These are phyloP conservation scores for Rutstroemia sp. DNA, from an alignment of 2,329 filamentous ascomycete genomes.

Conservation along the genomic window DNA sequence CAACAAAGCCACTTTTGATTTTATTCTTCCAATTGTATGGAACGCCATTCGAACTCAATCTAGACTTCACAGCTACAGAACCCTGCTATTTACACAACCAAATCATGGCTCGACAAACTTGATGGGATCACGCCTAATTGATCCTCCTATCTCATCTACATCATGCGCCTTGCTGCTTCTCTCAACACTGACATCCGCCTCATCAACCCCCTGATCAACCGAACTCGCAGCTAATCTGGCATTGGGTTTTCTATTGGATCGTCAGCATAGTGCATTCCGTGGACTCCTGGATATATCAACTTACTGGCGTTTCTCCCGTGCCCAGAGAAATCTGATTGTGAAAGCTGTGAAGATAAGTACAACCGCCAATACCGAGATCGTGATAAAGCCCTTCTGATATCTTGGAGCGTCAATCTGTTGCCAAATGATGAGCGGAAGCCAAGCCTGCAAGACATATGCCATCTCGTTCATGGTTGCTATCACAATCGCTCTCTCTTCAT, in stretches of 20 bases:
- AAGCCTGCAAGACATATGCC: slow-evolving; percentile 62
- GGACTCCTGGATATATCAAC: neutral
- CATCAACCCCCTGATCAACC: neutral
- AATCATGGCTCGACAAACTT: neutral
- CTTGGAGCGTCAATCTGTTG: slow-evolving; percentile 53
- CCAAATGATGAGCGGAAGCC: slow-evolving; percentile 61
- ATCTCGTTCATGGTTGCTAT: slow-evolving; percentile 61
- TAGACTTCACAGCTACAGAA: slow-evolving; percentile 5
- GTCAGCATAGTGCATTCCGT: neutral
- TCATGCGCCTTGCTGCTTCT: too few relatives aligned
- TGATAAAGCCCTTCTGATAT: slow-evolving; percentile 55
- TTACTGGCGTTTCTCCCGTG: slow-evolving; percentile 8
- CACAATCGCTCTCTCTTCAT: slow-evolving; percentile 60
- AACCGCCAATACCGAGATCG: slow-evolving; percentile 41
- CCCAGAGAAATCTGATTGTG: slow-evolving; percentile 8
- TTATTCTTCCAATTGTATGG: too few relatives aligned
- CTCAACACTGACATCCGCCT: neutral
- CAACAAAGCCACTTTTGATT: slow-evolving; percentile 9
- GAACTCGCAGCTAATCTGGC: neutral
- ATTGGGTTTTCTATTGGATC: neutral
- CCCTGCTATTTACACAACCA: neutral
- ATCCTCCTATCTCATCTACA: too few relatives aligned
- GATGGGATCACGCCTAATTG: too few relatives aligned
- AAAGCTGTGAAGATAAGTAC: slow-evolving; percentile 13
- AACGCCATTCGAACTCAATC: neutral